Percentiles rank a stretch among this genome's conserved stretches.
These are phyloP conservation scores for Amylocystis lapponica DNA, from an alignment of 768 basidiomycete genomes.

Conservation along the genomic window DNA sequence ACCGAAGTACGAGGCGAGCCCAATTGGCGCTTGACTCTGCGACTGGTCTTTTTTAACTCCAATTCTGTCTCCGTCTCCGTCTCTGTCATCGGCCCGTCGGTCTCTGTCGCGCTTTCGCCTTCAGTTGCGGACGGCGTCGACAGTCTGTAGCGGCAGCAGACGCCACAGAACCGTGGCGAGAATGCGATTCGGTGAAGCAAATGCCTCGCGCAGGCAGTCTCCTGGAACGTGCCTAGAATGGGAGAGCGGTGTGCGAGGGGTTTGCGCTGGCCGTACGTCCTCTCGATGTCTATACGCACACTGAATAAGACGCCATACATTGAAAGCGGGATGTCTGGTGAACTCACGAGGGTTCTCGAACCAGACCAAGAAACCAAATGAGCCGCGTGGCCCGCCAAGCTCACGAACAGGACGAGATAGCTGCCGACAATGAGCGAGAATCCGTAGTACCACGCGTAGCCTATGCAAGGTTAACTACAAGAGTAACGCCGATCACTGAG, in stretches of 20 bases:
- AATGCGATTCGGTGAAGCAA: conserved; percentile 13
- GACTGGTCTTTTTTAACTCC: conserved; percentile 6
- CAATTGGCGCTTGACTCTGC: conserved; percentile 6
- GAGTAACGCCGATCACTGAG: background rate
- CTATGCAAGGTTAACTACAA: conserved; percentile 28
- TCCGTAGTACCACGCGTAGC: conserved; percentile 98
- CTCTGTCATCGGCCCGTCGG: conserved; percentile 57
- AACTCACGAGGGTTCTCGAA: conserved; percentile 96
- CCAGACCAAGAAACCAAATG: conserved; percentile 95
- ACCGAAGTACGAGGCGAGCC: conserved; percentile 4
- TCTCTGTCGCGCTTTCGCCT: conserved; percentile 69
- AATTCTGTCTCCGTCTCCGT: conserved; percentile 45
- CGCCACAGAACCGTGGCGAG: conserved; percentile 23
- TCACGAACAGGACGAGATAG: conserved; percentile 87
- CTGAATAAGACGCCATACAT: no score
- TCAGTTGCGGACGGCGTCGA: conserved; percentile 64
- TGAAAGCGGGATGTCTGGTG: background rate
- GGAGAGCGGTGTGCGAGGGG: conserved; percentile 84
- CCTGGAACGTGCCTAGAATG: conserved; percentile 24
- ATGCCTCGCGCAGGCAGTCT: conserved; percentile 8
- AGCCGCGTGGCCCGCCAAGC: conserved; percentile 89
- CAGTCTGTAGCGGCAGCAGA: conserved; percentile 13
- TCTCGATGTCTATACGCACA: conserved; percentile 27
- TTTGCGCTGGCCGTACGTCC: conserved; percentile 90
- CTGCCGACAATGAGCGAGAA: conserved; percentile 86